Conservation (phyloP, 495 filamentous ascomycete genomes). For the Parathielavia appendiculata region DNA sequence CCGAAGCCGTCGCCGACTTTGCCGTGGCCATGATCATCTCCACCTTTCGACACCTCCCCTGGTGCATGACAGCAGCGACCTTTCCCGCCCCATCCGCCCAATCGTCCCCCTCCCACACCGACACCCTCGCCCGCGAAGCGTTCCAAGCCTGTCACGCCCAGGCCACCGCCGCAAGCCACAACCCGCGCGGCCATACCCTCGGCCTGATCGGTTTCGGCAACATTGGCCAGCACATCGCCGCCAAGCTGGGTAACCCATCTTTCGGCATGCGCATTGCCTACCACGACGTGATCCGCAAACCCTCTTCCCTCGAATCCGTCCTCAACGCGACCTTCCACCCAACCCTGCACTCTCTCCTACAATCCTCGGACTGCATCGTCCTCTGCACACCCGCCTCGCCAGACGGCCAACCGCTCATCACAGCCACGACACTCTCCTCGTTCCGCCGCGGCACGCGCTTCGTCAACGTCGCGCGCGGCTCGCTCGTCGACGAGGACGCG, state of each 20-base stretch:
- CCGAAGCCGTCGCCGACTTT: slow-evolving; percentile 63
- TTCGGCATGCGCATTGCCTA: slow-evolving; percentile 68
- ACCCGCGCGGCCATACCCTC: slow-evolving; percentile 51
- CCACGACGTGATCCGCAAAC: slow-evolving; percentile 59
- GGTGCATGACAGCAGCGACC: slow-evolving; percentile 54
- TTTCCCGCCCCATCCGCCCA: slow-evolving; percentile 20
- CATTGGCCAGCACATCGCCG: slow-evolving; percentile 63
- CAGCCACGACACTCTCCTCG: slow-evolving; percentile 42
- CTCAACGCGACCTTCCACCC: slow-evolving; percentile 49
- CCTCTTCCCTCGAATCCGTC: slow-evolving; percentile 35
- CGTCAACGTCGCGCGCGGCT: slow-evolving; percentile 69
- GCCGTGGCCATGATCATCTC: slow-evolving; percentile 59
- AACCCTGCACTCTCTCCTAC: slow-evolving; percentile 50
- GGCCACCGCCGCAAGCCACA: slow-evolving; percentile 52
- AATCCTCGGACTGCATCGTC: slow-evolving; percentile 57
- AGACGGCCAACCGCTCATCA: slow-evolving; percentile 53
- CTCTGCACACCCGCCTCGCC: slow-evolving; percentile 59
- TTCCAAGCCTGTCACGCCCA: slow-evolving; percentile 56
- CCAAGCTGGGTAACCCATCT: slow-evolving; percentile 49
- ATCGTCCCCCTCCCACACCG: slow-evolving; percentile 1
- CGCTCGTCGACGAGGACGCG: slow-evolving; percentile 64
- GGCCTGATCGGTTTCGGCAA: slow-evolving; percentile 64
- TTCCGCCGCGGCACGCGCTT: slow-evolving; percentile 57
- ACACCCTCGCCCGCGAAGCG: slow-evolving; percentile 7
- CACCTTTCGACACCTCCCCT: slow-evolving; percentile 59